These are phyloP conservation scores for Biscogniauxia mediterranea DNA, from an alignment of 2,329 filamentous ascomycete species.

Conservation along the genomic window DNA sequence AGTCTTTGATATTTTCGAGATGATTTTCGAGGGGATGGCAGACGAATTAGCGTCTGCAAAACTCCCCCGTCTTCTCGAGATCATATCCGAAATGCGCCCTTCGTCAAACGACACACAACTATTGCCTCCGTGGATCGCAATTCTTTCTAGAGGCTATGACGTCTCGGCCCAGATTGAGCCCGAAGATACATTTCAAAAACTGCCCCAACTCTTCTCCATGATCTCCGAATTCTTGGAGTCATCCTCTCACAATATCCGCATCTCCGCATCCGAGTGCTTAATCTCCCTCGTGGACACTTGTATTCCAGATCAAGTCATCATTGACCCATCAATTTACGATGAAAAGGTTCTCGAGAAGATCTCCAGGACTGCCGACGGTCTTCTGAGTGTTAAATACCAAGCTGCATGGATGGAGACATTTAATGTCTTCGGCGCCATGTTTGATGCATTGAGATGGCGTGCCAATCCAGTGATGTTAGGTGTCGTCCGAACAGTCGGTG, in stretches of 20 bases:
- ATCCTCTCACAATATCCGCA: conserved; percentile 85
- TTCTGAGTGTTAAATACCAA: conserved; percentile 89
- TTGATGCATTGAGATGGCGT: conserved; percentile 82
- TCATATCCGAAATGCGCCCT: conserved; percentile 87
- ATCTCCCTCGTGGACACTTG: conserved; percentile 92
- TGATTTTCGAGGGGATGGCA: conserved; percentile 91
- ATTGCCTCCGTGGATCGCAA: conserved; percentile 93
- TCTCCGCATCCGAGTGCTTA: conserved; percentile 91
- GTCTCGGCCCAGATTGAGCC: conserved; percentile 86
- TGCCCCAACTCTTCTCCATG: conserved; percentile 81
- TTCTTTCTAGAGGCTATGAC: conserved; percentile 90
- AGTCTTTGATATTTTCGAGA: conserved; percentile 94
- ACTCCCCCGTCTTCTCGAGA: conserved; percentile 82
- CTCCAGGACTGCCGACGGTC: conserved; percentile 66
- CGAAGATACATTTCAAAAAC: conserved; percentile 86
- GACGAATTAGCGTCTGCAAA: conserved; percentile 84
- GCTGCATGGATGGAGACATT: conserved; percentile 94
- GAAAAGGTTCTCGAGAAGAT: conserved; percentile 86
- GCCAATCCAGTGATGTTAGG: conserved; percentile 75
- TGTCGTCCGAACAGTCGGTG: conserved; percentile 76
- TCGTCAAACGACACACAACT: conserved; percentile 92
- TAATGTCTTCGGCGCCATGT: conserved; percentile 81
- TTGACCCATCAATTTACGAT: conserved; percentile 89
- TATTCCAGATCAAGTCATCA: conserved; percentile 75
- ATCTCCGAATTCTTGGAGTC: conserved; percentile 81